A percentile compares a stretch with the other conserved stretches of the same genome.
Conservation (phyloP, 78 protist species). For the Dictyostelium brefeldianum region DNA sequence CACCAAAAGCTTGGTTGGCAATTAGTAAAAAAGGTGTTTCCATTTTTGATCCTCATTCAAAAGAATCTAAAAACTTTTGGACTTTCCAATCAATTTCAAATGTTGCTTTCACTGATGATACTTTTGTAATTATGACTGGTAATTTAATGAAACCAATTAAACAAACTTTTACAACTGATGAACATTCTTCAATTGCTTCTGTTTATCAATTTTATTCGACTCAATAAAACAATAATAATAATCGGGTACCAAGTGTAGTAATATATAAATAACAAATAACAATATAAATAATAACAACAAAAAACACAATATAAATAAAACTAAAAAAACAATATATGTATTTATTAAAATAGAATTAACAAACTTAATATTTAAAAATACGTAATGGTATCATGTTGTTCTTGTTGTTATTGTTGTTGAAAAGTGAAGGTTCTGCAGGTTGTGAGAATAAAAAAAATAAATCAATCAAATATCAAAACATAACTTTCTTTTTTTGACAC, state of each 20-base stretch:
- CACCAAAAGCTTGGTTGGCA: conserved; percentile 68
- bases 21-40: conserved; percentile 52
- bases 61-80: conserved; percentile 60
- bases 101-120: conserved; percentile 42
- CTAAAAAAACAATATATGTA: background rate
- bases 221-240: background rate
- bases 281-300: background rate
- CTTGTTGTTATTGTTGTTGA: no score
- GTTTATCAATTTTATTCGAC: conserved; percentile 67
- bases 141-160: conserved; percentile 73
- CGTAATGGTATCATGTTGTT: no score
- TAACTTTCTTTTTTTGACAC: no score
- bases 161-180: conserved; percentile 50
- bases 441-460: no score
- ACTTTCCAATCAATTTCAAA: conserved; percentile 72
- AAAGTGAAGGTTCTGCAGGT: no score
- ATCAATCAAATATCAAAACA: no score
- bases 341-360: no score
- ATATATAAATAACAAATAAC: no score
- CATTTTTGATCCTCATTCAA: conserved; percentile 53
- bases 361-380: no score
- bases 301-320: background rate
- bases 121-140: conserved; percentile 73
- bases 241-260: background rate
- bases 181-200: conserved; percentile 52